phyloP scores from a whole-genome alignment of 768 basidiomycete species.

The Suillus weaverae region DNA sequence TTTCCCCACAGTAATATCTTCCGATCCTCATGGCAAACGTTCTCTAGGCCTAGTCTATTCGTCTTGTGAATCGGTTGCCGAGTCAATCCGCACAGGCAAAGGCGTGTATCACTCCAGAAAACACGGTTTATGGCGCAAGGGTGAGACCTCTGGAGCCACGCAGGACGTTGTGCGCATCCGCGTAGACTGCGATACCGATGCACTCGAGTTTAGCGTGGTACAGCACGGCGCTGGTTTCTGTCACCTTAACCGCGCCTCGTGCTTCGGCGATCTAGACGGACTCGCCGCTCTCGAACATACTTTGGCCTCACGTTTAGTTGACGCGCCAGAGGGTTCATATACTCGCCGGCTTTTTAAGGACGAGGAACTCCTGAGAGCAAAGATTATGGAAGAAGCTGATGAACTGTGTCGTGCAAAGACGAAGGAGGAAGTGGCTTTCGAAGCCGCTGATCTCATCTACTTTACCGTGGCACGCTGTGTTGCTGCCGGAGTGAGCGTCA shows the following conservation, averaged over 20 bases:
- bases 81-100: slow-evolving; percentile 84
- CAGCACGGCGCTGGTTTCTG: slow-evolving; percentile 94
- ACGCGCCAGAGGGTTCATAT: slow-evolving; percentile 90
- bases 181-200: slow-evolving; percentile 90
- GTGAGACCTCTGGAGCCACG: slow-evolving; percentile 92
- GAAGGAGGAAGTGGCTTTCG: slow-evolving; percentile 85
- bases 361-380: slow-evolving; percentile 76
- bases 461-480: slow-evolving; percentile 87
- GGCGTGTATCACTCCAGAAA: slow-evolving; percentile 97
- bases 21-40: slow-evolving; percentile 61
- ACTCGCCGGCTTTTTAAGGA: slow-evolving; percentile 86
- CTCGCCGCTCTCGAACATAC: slow-evolving; percentile 79
- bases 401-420: slow-evolving; percentile 86
- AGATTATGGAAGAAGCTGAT: slow-evolving; percentile 98
- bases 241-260: slow-evolving; percentile 83
- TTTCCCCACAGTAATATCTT: slow-evolving; percentile 89
- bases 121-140: slow-evolving; percentile 95
- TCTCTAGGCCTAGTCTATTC: slow-evolving; percentile 95
- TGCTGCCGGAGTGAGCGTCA: slow-evolving; percentile 75
- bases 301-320: slow-evolving; percentile 64
- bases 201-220: slow-evolving; percentile 86
- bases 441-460: slow-evolving; percentile 94
- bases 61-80: slow-evolving; percentile 78
- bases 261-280: slow-evolving; percentile 85
- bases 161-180: slow-evolving; percentile 84